A percentile compares a stretch with the other conserved stretches of the same genome.
Conservation (phyloP, 306 rosid genomes). For the Lagenaria siceraria region DNA sequence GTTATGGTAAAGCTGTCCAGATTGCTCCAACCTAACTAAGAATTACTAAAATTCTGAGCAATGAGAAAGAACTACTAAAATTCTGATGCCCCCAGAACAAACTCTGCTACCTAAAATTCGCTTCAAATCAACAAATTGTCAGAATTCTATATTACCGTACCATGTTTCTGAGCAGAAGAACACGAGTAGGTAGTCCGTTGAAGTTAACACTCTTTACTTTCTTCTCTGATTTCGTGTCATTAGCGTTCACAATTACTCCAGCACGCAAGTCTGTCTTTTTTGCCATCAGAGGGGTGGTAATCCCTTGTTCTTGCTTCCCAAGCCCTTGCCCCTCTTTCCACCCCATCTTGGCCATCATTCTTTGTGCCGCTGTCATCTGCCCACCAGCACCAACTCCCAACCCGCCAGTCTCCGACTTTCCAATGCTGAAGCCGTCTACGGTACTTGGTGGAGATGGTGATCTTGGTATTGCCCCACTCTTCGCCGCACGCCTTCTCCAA, state of each 20-base stretch:
- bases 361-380: constrained; percentile 95
- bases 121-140: background rate
- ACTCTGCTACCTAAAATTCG: background rate
- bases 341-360: constrained; percentile 99
- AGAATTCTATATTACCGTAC: constrained; percentile 26
- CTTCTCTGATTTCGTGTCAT: constrained; percentile 61
- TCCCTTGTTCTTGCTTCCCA: constrained; percentile 95
- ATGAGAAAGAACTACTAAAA: background rate
- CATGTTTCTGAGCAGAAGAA: constrained; percentile 83
- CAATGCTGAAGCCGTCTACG: constrained; percentile 75
- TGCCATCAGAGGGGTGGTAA: constrained; percentile 94
- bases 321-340: constrained; percentile 99
- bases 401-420: constrained; percentile 80
- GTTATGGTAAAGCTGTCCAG: background rate
- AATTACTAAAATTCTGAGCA: background rate
- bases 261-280: constrained; percentile 90
- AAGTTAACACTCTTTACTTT: constrained; percentile 69
- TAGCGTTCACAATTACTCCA: constrained; percentile 93
- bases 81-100: background rate
- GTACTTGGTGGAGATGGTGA: constrained; percentile 69
- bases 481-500: constrained; percentile 88
- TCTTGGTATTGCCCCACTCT: constrained; percentile 60
- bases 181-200: constrained; percentile 75
- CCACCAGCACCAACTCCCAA: constrained; percentile 95
- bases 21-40: background rate